Percentiles rank a stretch among this genome's conserved stretches.
Conservation (phyloP, 306 rosid genomes). For the Corylus americana region DNA sequence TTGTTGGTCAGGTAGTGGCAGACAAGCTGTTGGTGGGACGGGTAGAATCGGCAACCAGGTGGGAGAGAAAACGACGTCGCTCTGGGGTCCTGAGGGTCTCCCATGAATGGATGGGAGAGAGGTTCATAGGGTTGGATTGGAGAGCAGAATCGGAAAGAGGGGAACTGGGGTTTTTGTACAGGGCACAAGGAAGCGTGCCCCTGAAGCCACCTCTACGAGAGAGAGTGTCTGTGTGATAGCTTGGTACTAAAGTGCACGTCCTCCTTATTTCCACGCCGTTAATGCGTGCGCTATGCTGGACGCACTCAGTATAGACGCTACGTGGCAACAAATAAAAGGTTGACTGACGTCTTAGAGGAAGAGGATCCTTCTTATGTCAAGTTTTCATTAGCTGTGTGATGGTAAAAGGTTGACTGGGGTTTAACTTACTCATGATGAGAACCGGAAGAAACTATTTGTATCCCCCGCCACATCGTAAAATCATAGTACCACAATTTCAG, state of each 20-base stretch:
- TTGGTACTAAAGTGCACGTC: neutral
- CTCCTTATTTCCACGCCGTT: neutral
- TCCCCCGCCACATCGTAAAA: too few species aligned
- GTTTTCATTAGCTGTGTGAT: neutral
- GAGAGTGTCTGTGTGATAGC: neutral
- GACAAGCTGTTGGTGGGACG: conserved; percentile 65
- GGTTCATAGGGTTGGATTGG: conserved; percentile 20
- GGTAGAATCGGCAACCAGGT: conserved; percentile 62
- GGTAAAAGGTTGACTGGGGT: neutral
- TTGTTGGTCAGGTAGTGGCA: conserved; percentile 47
- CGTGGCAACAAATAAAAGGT: neutral
- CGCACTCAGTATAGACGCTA: neutral
- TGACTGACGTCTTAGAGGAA: neutral
- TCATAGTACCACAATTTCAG: too few species aligned
- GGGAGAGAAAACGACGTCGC: conserved; percentile 37
- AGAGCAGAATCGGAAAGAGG: neutral
- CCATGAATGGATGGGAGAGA: conserved; percentile 32
- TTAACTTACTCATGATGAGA: neutral
- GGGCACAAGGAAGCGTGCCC: conserved; percentile 34
- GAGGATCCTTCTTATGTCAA: neutral
- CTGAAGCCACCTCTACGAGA: conserved; percentile 22
- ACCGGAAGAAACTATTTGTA: too few species aligned
- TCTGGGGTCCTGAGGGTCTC: conserved; percentile 19
- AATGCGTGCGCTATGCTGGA: neutral
- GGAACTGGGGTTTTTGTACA: neutral